Evolutionary conservation across 495 filamentous ascomycete species (phyloP), one percentile per base, ranked within the genome.

Genomic region (Aspergillus ellipticus): DNA sequence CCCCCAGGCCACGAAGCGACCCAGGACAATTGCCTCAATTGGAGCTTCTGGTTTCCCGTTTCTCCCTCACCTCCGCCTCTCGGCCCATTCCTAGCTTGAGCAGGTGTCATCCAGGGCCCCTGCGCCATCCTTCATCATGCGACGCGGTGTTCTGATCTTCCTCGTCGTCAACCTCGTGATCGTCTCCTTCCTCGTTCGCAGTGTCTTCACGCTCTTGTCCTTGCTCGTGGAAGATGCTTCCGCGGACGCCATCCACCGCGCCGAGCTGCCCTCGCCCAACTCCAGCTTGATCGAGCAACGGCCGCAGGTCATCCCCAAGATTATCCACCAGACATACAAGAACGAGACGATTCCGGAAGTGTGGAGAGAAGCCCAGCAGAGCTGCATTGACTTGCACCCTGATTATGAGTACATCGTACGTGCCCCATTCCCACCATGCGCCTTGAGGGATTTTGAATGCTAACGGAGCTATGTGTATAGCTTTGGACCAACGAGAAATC

Each of bases 271-370:
- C 0, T 80, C 83, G 17, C 85, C 84, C 0, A 83, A 83, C 57
- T 85, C 83, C 0, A 79, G 79, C 22, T 53, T 84, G 67, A 79
- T 85, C 48, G 79, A 82, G 59, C 70, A 74, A 47, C 77, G 81
- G 33, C 80, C 82, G 9, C 82, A 85, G 59, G 71, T 89, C 49
- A 92, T 95, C 49, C 90, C 90, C 33, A 93, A 92, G 75, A 93
- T 95, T 56, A 89, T 96, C 53, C 90, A 96, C 67, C 90, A 96
- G 66, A 91, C 92, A 26, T 96, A 89, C 68, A 82, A 84, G 57
- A 90, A 92, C 66, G 81, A 87, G 49, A 82, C 79, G 9, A 87
- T 96, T 48, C 91, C 90, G 0, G 79, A 74, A 55, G 82, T 85
- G 53, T 95, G 90, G 91, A 69, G 74, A 51, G 80, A 80, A 28